Conservation (phyloP, 2,329 filamentous ascomycete genomes). For the Fusarium sp. region DNA sequence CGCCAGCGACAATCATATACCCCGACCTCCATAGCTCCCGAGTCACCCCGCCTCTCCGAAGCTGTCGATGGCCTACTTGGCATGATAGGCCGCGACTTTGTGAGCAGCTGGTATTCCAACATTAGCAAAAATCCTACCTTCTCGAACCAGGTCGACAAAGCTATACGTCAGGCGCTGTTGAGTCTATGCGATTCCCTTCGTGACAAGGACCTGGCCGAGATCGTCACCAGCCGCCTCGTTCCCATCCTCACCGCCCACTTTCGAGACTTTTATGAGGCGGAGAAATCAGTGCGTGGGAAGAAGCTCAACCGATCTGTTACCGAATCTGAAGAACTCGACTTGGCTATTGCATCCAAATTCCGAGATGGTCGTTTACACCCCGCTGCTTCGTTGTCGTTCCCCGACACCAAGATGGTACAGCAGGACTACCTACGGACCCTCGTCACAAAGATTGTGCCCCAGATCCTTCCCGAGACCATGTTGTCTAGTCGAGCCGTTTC, state of each 20-base stretch:
- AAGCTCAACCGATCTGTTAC: conserved; percentile 90
- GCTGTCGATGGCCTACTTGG: conserved; percentile 81
- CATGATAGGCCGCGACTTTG: conserved; percentile 80
- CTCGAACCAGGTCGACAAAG: conserved; percentile 82
- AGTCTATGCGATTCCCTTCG: conserved; percentile 75
- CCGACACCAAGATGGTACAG: conserved; percentile 83
- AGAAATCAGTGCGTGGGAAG: conserved; percentile 83
- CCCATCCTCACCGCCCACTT: conserved; percentile 90
- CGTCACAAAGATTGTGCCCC: conserved; percentile 74
- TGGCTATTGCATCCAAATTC: conserved; percentile 95
- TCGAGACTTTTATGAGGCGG: conserved; percentile 88
- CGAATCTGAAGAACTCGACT: conserved; percentile 93
- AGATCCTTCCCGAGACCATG: conserved; percentile 75
- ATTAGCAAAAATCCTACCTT: conserved; percentile 86
- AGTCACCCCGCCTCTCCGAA: conserved; percentile 78
- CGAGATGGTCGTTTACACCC: conserved; percentile 86
- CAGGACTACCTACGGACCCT: conserved; percentile 86
- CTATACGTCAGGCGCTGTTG: conserved; percentile 74
- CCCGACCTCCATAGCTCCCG: conserved; percentile 73
- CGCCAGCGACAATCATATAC: conserved; percentile 71
- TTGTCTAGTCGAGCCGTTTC: conserved; percentile 81
- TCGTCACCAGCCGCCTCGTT: conserved; percentile 80
- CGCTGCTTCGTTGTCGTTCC: conserved; percentile 81
- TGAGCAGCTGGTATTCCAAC: conserved; percentile 84
- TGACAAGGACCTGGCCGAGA: conserved; percentile 81